These are phyloP conservation scores for Triangularia setosa DNA, from an alignment of 2,329 filamentous ascomycete genomes.

Conservation along the genomic window DNA sequence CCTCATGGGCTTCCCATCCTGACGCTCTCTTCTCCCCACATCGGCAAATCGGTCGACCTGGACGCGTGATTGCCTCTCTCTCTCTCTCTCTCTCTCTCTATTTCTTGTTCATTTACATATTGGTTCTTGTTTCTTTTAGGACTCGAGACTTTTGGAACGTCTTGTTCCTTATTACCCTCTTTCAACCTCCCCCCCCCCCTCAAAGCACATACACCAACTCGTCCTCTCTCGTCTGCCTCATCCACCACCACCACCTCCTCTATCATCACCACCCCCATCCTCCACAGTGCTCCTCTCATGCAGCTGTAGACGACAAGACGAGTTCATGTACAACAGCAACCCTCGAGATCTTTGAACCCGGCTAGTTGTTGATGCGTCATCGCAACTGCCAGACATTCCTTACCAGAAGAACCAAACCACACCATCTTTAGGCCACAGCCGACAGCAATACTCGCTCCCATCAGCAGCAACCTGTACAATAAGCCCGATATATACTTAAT, in stretches of 20 bases:
- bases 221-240: constrained; percentile 17
- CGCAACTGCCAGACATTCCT: constrained; percentile 45
- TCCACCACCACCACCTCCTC: constrained; percentile 14
- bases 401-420: constrained; percentile 34
- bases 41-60: constrained; percentile 47
- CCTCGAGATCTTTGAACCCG: constrained; percentile 30
- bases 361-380: constrained; percentile 31
- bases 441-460: constrained; percentile 25
- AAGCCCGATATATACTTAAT: constrained; percentile 29
- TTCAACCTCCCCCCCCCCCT: constrained; percentile 30
- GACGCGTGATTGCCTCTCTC: constrained; percentile 35
- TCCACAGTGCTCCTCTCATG: background rate
- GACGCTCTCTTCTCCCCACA: constrained; percentile 40
- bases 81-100: constrained; percentile 29
- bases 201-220: constrained; percentile 23
- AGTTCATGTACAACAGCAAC: constrained; percentile 35
- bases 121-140: constrained; percentile 48
- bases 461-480: constrained; percentile 28
- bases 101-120: constrained; percentile 40
- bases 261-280: constrained; percentile 11
- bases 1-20: constrained; percentile 40
- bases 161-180: constrained; percentile 44
- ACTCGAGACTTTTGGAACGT: constrained; percentile 41
- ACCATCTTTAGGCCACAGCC: constrained; percentile 38
- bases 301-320: constrained; percentile 19